phyloP scores from a whole-genome alignment of 83 land plant genomes.

The Thuja plicata region DNA sequence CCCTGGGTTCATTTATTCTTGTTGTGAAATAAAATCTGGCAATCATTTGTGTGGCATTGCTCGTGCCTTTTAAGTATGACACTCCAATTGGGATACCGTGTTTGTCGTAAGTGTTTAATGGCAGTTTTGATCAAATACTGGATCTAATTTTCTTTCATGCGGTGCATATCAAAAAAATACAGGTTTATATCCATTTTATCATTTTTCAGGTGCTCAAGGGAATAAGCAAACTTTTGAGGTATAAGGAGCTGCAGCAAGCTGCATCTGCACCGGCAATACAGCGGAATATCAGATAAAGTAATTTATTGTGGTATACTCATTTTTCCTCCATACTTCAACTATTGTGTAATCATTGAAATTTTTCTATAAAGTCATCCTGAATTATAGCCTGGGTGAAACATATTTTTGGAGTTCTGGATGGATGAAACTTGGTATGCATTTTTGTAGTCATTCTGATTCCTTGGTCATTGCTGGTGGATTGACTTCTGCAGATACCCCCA shows the following conservation, averaged over 20 bases:
- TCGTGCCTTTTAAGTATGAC: neutral
- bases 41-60: neutral
- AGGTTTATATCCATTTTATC: neutral
- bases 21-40: neutral
- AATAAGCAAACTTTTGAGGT: slow-evolving; percentile 14
- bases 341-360: neutral
- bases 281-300: neutral
- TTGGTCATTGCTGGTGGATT: neutral
- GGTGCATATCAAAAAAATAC: neutral
- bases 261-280: slow-evolving; percentile 19
- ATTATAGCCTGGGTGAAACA: neutral
- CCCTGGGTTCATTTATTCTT: neutral
- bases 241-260: slow-evolving; percentile 13
- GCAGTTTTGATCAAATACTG: neutral
- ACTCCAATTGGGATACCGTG: neutral
- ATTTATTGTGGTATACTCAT: neutral
- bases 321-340: neutral
- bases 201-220: slow-evolving; percentile 7
- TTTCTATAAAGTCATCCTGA: neutral
- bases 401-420: neutral
- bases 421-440: neutral
- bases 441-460: neutral
- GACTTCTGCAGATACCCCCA: neutral
- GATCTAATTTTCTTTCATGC: neutral
- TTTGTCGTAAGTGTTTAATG: neutral